These are phyloP conservation scores for Trichoderma cornu-damae DNA, from an alignment of 2,329 filamentous ascomycete species.

Conservation along the genomic window DNA sequence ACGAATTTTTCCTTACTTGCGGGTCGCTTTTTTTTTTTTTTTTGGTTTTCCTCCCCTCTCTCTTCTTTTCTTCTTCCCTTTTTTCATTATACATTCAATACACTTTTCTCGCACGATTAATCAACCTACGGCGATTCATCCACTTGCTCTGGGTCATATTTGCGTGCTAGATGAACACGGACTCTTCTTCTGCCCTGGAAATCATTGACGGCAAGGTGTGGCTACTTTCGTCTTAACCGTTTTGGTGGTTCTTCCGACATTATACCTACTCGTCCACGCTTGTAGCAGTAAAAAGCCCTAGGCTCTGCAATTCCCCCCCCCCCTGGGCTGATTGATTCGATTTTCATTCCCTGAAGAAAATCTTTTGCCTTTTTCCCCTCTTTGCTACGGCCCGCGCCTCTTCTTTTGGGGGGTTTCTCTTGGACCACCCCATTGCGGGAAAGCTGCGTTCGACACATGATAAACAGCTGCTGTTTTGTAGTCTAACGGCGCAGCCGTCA, in stretches of 20 bases:
- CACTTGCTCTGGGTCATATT: slow-evolving; percentile 57
- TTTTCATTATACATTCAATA: slow-evolving; percentile 25
- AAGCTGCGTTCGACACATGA: slow-evolving; percentile 7
- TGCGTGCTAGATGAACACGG: slow-evolving; percentile 50
- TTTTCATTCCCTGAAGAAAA: too few relatives aligned
- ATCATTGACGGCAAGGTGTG: slow-evolving; percentile 23
- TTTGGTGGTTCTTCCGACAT: slow-evolving; percentile 32
- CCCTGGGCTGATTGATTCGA: neutral
- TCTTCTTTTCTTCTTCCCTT: slow-evolving; percentile 26
- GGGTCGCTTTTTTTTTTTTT: slow-evolving; percentile 9
- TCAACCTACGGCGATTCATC: slow-evolving; percentile 51
- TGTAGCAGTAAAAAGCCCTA: neutral
- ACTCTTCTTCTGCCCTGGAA: slow-evolving; percentile 22
- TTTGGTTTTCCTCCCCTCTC: slow-evolving; percentile 24
- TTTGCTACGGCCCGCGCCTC: too few relatives aligned
- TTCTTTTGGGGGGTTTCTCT: too few relatives aligned
- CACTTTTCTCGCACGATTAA: slow-evolving; percentile 49
- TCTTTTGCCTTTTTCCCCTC: neutral
- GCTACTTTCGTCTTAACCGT: slow-evolving; percentile 24
- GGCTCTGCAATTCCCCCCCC: neutral
- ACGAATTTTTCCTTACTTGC: neutral
- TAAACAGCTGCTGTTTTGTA: slow-evolving; percentile 11
- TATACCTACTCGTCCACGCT: too few relatives aligned
- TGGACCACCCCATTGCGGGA: neutral
- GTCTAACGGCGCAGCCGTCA: neutral